Conservation (phyloP, 2,329 filamentous ascomycete genomes). For the Ophioceras dolichostomum region DNA sequence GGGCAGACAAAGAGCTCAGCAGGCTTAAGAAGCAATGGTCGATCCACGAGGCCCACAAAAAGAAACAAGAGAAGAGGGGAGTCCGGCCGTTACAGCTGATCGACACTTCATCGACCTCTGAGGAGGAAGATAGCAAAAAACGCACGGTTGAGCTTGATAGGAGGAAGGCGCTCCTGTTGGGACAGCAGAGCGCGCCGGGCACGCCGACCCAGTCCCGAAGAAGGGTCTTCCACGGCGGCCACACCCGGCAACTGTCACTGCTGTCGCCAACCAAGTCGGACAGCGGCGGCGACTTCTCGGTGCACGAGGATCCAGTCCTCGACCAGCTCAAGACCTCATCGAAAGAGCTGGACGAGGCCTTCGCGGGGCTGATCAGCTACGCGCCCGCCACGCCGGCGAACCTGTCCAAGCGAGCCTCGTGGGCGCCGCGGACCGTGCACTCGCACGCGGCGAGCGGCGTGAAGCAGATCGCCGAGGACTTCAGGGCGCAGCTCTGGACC, state of each 20-base stretch:
- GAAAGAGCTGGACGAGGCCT: constrained; percentile 15
- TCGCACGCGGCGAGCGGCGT: constrained; percentile 24
- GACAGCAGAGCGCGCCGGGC: constrained; percentile 28
- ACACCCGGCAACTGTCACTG: constrained; percentile 60
- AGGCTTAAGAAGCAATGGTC: constrained; percentile 78
- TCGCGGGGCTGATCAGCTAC: constrained; percentile 17
- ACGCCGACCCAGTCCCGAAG: constrained; percentile 30
- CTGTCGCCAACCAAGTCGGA: constrained; percentile 54
- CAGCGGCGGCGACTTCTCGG: constrained; percentile 22
- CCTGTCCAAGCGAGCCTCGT: constrained; percentile 44
- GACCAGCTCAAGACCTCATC: constrained; percentile 27
- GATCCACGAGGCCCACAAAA: constrained; percentile 62
- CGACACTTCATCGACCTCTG: not conserved
- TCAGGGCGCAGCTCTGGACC: constrained; percentile 81
- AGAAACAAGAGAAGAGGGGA: constrained; percentile 56
- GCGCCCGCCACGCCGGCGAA: constrained; percentile 19
- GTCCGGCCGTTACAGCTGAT: constrained; percentile 36
- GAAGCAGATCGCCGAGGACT: constrained; percentile 79
- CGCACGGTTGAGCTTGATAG: constrained; percentile 56
- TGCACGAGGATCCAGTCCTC: constrained; percentile 26
- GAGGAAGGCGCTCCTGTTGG: constrained; percentile 52
- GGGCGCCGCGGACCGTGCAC: constrained; percentile 40
- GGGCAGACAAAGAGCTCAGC: constrained; percentile 66
- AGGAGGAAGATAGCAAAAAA: constrained; percentile 18
- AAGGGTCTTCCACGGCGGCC: constrained; percentile 56